Percentiles rank a stretch among this genome's conserved stretches.
These are phyloP conservation scores for Phaeosphaeriaceae sp. DNA, from an alignment of 2,329 filamentous ascomycete species.

Conservation along the genomic window DNA sequence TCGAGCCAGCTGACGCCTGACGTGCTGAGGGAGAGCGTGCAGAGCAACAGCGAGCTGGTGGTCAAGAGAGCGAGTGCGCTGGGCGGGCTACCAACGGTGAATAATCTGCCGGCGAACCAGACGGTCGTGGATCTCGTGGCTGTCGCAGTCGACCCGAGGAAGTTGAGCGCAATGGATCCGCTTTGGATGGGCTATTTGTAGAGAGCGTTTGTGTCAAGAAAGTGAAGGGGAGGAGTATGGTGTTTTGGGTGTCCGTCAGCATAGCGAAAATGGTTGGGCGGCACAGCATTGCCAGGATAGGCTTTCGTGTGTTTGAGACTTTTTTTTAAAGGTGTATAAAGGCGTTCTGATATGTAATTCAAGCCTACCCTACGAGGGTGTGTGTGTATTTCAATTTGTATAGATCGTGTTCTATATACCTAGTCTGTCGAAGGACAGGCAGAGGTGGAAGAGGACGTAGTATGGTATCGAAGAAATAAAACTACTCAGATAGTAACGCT, in stretches of 20 bases:
- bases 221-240: background rate
- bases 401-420: no score
- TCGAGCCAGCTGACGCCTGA: slow-evolving; percentile 59
- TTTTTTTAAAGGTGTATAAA: no score
- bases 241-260: background rate
- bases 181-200: slow-evolving; percentile 98
- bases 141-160: slow-evolving; percentile 90
- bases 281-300: no score
- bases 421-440: no score
- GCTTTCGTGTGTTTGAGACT: no score
- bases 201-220: background rate
- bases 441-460: no score
- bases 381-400: no score
- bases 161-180: slow-evolving; percentile 85
- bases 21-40: slow-evolving; percentile 79
- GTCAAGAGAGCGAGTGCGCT: slow-evolving; percentile 89
- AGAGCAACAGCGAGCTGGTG: slow-evolving; percentile 86
- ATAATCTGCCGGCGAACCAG: slow-evolving; percentile 90
- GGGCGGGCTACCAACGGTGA: slow-evolving; percentile 75
- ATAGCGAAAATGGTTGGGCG: background rate
- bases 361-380: no score
- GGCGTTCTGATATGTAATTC: no score
- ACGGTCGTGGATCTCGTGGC: slow-evolving; percentile 94
- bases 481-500: no score
- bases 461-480: no score